Evolutionary conservation across 345 rosid genomes (phyloP).

Genomic region (Psidium guajava): DNA sequence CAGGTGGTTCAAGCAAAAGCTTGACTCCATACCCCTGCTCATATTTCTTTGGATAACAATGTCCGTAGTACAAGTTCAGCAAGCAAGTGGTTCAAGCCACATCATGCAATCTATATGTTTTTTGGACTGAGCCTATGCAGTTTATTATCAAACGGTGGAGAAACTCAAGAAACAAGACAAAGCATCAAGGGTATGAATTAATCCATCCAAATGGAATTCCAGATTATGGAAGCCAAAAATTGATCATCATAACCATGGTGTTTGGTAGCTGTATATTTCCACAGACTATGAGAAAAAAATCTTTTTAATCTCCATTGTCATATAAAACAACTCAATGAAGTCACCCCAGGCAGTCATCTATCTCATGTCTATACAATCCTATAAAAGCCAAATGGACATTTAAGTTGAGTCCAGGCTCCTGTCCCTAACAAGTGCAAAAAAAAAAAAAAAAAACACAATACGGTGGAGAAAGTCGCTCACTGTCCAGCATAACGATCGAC

Average conservation of each 20-base stretch:
- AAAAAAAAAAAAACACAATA: too few species aligned
- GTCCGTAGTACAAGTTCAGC: not conserved
- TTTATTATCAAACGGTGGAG: not conserved
- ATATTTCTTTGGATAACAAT: not conserved
- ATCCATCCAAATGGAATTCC: not conserved
- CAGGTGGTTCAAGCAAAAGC: not conserved
- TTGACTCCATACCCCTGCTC: not conserved
- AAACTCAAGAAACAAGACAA: not conserved
- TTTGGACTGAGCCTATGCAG: not conserved
- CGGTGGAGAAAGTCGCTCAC: slow-evolving; percentile 9
- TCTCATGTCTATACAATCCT: not conserved
- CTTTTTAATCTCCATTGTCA: not conserved
- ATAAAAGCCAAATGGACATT: not conserved
- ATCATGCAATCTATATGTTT: not conserved
- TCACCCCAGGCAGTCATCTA: not conserved
- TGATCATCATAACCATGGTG: not conserved
- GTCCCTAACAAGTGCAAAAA: not conserved
- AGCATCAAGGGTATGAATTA: not conserved
- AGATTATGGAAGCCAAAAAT: not conserved
- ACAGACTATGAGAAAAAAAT: not conserved
- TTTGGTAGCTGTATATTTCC: not conserved
- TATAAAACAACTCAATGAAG: not conserved
- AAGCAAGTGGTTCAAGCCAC: not conserved
- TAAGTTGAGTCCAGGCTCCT: not conserved
- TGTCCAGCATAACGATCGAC: slow-evolving; percentile 72